Base-by-base conservation (phyloP, 345 rosid genomes). In the Euphorbia tirucalli region DNA sequence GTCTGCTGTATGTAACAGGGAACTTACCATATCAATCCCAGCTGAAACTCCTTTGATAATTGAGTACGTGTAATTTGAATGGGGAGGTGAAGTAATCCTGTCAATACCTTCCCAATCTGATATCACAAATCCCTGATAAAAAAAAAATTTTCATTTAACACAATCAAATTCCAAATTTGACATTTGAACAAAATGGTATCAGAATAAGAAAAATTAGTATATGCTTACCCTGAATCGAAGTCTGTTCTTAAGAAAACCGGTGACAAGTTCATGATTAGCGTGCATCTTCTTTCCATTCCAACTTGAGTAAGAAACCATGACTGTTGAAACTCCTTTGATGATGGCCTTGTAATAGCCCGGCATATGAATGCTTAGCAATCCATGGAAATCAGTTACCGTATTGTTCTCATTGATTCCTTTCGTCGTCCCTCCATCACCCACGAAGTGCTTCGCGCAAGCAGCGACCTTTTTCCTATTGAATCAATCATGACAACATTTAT, bases 281-380 rank as follows among this genome's bases (percentile, higher is more conserved):
- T 83, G 87, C 84, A 83, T 83, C 77, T 79, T 83, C 66, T 66
- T 71, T 58, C 84, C 84, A 62, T 81, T 83, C 60, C 73, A 59
- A 50, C 87, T 83, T 6, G 87, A 81, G 56, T 78, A 83, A 44
- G 87, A 83, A 1, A 80, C 79, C 87, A 83, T 83, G 41, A 83
- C 64, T 8, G 83, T 81, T 49, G 83, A 66, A 65, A 83, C 75
- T 57, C 78, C 72, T 48, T 55, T 73, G 71, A 54, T 24, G 28
- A 78, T 61, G 2, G 84, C 46, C 61, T 72, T 30, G 19, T 41
- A 63, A 66, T 81, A 81, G 44, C 79, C 79, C 27, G 79, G 80
- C 84, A 81, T 81, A 64, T 81, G 84, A 41, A 75, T 72, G 4
- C 64, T 49, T 7, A 37, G 43, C 77, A 81, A 55, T 30, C 65